phyloP scores from a whole-genome alignment of 805 yeast species.

The Starmerella sirachaensis region DNA sequence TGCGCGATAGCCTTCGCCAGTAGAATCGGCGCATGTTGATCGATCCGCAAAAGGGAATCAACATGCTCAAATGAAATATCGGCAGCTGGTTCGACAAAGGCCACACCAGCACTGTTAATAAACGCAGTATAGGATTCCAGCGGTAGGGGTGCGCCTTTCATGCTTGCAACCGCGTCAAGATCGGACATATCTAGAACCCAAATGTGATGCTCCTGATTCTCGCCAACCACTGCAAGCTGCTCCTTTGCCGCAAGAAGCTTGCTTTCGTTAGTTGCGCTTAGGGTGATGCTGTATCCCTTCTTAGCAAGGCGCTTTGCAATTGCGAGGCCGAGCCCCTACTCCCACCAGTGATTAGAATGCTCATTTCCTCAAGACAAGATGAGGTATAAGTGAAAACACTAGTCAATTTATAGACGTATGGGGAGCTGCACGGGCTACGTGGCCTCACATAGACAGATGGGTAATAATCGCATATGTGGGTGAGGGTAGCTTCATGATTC shows the following conservation, averaged over 20 bases:
- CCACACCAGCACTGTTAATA: slow-evolving; percentile 46
- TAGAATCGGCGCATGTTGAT: slow-evolving; percentile 50
- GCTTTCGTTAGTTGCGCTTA: slow-evolving; percentile 39
- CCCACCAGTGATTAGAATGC: background rate
- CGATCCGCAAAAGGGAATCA: slow-evolving; percentile 38
- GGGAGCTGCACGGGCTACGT: no score
- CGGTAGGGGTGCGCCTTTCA: slow-evolving; percentile 28
- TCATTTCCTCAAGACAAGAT: no score
- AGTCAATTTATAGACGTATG: no score
- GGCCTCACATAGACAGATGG: no score
- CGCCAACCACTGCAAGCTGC: slow-evolving; percentile 13
- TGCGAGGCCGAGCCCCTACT: slow-evolving; percentile 23
- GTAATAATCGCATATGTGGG: no score
- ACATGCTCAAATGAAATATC: slow-evolving; percentile 35
- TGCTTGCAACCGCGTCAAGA: slow-evolving; percentile 1
- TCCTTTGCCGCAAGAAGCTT: slow-evolving; percentile 27
- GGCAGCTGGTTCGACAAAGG: slow-evolving; percentile 43
- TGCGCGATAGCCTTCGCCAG: slow-evolving; percentile 42
- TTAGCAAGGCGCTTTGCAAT: slow-evolving; percentile 42
- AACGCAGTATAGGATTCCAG: slow-evolving; percentile 23
- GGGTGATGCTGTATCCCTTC: slow-evolving; percentile 41
- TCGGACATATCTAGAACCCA: slow-evolving; percentile 17
- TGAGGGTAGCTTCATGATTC: no score
- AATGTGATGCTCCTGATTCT: slow-evolving; percentile 13
- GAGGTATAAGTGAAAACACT: no score